A percentile compares a stretch with the other conserved stretches of the same genome.
Conservation (phyloP, 1,284 basidiomycete species). For the Serendipita sp. region DNA sequence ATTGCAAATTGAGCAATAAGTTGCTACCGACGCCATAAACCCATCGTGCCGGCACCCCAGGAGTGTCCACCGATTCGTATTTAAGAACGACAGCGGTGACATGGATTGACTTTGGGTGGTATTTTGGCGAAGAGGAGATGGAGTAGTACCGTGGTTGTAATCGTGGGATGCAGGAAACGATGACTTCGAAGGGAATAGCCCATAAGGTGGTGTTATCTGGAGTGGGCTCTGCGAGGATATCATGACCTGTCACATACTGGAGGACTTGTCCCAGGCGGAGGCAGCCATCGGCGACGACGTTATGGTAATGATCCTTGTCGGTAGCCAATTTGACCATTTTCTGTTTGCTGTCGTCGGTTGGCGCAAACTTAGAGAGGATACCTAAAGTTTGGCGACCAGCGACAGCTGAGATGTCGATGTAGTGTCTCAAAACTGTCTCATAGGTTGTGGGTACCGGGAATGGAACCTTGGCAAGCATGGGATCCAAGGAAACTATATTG, state of each 20-base stretch:
- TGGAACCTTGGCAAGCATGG: constrained; percentile 93
- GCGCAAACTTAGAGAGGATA: constrained; percentile 77
- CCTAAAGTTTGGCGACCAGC: constrained; percentile 89
- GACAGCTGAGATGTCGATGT: constrained; percentile 88
- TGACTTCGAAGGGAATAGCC: constrained; percentile 93
- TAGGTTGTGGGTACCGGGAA: constrained; percentile 98
- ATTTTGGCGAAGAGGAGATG: constrained; percentile 92
- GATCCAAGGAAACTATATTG: constrained; percentile 89
- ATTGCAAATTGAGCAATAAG: constrained; percentile 83
- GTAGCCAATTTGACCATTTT: constrained; percentile 67
- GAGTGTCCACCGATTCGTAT: constrained; percentile 55
- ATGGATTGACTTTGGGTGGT: constrained; percentile 79
- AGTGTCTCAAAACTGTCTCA: constrained; percentile 85
- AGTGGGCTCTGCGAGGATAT: constrained; percentile 40
- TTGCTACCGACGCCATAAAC: constrained; percentile 83
- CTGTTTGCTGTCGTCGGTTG: constrained; percentile 60
- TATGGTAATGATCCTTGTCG: constrained; percentile 77
- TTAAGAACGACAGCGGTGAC: constrained; percentile 91
- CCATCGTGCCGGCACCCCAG: constrained; percentile 41
- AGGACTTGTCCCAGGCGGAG: constrained; percentile 87
- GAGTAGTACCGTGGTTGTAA: constrained; percentile 97
- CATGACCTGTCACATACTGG: constrained; percentile 74
- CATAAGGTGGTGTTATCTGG: constrained; percentile 66
- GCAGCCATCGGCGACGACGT: constrained; percentile 63
- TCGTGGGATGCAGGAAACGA: constrained; percentile 84